Conservation (phyloP, 1,284 basidiomycete genomes). For the Coniferiporia sulphurascens region DNA sequence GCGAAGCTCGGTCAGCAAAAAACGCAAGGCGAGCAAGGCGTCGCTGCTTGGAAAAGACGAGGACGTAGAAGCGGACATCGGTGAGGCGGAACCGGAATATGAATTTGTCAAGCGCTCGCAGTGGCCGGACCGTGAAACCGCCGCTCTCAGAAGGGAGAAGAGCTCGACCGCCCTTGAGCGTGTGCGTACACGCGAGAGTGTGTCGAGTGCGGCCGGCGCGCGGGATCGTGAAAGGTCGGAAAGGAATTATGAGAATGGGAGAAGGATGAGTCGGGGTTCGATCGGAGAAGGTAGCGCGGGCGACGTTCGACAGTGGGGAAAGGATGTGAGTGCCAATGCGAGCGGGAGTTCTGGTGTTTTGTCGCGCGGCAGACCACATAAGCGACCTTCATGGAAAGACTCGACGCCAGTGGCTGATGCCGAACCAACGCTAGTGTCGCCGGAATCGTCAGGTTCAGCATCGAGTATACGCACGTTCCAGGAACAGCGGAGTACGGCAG, state of each 20-base stretch:
- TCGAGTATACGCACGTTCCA: slow-evolving; percentile 26
- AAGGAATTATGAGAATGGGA: slow-evolving; percentile 7
- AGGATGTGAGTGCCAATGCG: not conserved
- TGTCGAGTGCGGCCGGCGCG: not conserved
- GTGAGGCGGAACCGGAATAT: slow-evolving; percentile 52
- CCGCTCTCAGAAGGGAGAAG: slow-evolving; percentile 58
- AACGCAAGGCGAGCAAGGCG: slow-evolving; percentile 19
- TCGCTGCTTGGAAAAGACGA: slow-evolving; percentile 29
- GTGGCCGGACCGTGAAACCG: slow-evolving; percentile 68
- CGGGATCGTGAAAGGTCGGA: not conserved
- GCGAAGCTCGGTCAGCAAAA: slow-evolving; percentile 1
- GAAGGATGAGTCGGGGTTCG: slow-evolving; percentile 36
- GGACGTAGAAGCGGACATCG: slow-evolving; percentile 36
- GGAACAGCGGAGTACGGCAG: slow-evolving; percentile 19
- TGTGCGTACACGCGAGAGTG: slow-evolving; percentile 45
- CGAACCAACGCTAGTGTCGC: slow-evolving; percentile 22
- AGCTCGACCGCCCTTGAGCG: slow-evolving; percentile 55
- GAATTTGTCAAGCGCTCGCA: slow-evolving; percentile 78
- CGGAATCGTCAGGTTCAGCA: slow-evolving; percentile 23
- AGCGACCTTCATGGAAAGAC: slow-evolving; percentile 30
- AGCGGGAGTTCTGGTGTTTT: not conserved
- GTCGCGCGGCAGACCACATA: slow-evolving; percentile 53
- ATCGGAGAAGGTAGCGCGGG: slow-evolving; percentile 36
- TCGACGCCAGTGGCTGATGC: not conserved
- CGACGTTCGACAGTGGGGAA: slow-evolving; percentile 45